Evolutionary conservation across 2,329 filamentous ascomycete species (phyloP).

Genomic region (Ascochyta lentis): DNA sequence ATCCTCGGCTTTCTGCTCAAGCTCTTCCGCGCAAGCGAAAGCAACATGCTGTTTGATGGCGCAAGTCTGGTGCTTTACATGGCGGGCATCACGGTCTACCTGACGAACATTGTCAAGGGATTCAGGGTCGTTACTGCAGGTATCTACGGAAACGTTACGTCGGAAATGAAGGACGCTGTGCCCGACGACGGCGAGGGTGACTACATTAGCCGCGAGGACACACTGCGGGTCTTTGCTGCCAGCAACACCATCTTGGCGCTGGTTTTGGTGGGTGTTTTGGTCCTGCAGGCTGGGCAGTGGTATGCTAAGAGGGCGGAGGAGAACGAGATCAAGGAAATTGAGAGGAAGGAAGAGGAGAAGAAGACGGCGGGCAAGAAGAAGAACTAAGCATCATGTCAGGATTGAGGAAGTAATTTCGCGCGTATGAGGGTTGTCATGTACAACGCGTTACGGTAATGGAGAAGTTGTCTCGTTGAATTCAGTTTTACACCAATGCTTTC

Average conservation of each 20-base stretch:
- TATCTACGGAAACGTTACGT: slow-evolving; percentile 62
- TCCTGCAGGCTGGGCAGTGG: slow-evolving; percentile 96
- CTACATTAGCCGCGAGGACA: slow-evolving; percentile 83
- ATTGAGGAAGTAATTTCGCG: slow-evolving; percentile 10
- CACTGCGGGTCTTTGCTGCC: slow-evolving; percentile 85
- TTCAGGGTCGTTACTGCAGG: slow-evolving; percentile 81
- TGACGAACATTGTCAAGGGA: slow-evolving; percentile 96
- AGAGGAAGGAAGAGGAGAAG: slow-evolving; percentile 52
- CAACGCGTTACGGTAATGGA: neutral
- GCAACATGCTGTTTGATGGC: slow-evolving; percentile 93
- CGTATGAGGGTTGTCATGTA: neutral
- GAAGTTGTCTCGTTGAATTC: neutral
- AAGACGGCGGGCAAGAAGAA: slow-evolving; percentile 46
- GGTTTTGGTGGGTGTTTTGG: slow-evolving; percentile 87
- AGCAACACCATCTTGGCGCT: slow-evolving; percentile 96
- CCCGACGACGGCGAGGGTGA: slow-evolving; percentile 58
- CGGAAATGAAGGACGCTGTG: slow-evolving; percentile 41
- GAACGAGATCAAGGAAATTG: slow-evolving; percentile 75
- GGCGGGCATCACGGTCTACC: slow-evolving; percentile 90
- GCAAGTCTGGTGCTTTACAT: slow-evolving; percentile 75
- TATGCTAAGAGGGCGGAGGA: slow-evolving; percentile 94
- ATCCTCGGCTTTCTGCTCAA: slow-evolving; percentile 90
- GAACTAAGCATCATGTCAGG: slow-evolving; percentile 20
- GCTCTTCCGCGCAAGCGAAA: slow-evolving; percentile 90
- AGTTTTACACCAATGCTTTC: neutral